Evolutionary conservation across 257 asterid genomes (phyloP).

Genomic region (Petunia axillaris): DNA sequence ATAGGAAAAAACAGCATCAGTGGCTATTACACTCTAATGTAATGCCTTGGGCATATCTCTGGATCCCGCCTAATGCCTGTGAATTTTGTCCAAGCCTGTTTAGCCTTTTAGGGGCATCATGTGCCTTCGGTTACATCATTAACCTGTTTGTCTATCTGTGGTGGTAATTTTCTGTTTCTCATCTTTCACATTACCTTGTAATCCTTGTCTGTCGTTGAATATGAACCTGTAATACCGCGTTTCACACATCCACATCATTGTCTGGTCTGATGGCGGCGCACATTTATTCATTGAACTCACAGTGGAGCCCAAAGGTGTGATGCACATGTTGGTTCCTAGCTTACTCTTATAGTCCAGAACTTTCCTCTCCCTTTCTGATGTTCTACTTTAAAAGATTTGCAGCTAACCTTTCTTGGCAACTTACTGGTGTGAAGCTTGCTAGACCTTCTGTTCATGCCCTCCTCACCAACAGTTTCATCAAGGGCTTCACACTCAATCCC

Average conservation of each 20-base stretch:
- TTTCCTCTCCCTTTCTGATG: no score
- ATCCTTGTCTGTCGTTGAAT: background rate
- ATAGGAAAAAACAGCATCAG: background rate
- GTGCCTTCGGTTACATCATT: background rate
- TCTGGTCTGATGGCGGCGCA: background rate
- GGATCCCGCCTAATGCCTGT: background rate
- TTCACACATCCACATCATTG: background rate
- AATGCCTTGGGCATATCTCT: background rate
- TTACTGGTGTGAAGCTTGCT: no score
- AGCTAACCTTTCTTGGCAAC: no score
- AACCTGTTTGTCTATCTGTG: background rate
- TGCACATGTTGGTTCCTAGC: background rate
- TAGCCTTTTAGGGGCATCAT: background rate
- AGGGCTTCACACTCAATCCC: no score
- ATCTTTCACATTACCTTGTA: background rate
- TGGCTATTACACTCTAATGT: background rate
- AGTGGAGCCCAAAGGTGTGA: background rate
- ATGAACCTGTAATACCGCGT: background rate
- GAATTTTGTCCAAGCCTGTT: background rate
- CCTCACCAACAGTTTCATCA: no score
- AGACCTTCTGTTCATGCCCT: no score
- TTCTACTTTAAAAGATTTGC: no score
- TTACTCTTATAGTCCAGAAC: background rate
- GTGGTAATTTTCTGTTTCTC: slow-evolving; percentile 5
- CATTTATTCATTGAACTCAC: background rate